Base-by-base conservation (phyloP, 2,329 filamentous ascomycete species). In the Nothophoma quercina region DNA sequence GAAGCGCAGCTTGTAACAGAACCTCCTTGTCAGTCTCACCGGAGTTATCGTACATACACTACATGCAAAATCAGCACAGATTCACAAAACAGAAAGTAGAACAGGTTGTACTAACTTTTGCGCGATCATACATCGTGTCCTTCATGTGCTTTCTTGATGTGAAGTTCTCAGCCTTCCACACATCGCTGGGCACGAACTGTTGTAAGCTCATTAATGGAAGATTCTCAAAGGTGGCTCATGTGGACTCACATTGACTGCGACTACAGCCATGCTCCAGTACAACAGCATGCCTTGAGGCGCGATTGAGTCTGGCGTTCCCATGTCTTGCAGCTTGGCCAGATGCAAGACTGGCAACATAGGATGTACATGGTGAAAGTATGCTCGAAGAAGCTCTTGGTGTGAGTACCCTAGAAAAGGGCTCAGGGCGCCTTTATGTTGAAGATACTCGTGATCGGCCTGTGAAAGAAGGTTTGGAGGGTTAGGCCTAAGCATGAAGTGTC, bases 251-350 rank as follows among this genome's bases (percentile, higher is more conserved):
- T 52, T 52, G 13, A 47, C 49, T 18, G 49, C 42, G 2, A 46
- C 34, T 18, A 52, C 35, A 35, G 49, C 49, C 49, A 52, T 52
- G 12, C 49, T 52, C 49, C 49, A 52, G 25, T 39, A 52, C 12
- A 52, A 13, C 5, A 52, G 19, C 49, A 52, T 46, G 15, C 28
- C 16, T 4, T 35, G 19, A 10, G 23, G 16, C 12, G 41, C 13
- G n/a, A 46, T 41, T 10, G 15, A 10, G 7, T 38, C 16, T 3
- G 25, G 29, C 2, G 10, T 16, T 16, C 41, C 16, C 13, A 52
- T 22, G 2, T 35, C 42, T 6, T 40, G 21, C 7, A 52, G 15
- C 15, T 29, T 52, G 4, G 35, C 16, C 7, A 46, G 28, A 25
- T 46, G 29, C 12, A 52, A 10, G 9, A 47, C 25, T 8, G 49